These are phyloP conservation scores for Sanghuangporus sanghuang DNA, from an alignment of 1,284 basidiomycete genomes.

Conservation along the genomic window DNA sequence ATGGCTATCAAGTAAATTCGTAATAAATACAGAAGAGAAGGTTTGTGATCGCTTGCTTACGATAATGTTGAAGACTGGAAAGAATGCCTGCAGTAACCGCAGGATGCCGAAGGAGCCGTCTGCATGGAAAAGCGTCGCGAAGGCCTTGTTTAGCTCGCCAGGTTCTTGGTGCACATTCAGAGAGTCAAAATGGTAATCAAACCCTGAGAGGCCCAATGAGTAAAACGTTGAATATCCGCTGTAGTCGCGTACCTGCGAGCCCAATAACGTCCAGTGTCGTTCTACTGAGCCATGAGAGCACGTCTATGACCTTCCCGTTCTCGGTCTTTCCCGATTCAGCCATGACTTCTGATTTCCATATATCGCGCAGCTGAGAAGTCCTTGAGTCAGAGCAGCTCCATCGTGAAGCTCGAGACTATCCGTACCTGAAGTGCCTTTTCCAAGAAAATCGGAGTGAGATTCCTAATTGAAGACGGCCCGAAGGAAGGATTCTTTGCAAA, in stretches of 20 bases:
- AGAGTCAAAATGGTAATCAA: slow-evolving; percentile 59
- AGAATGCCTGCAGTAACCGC: slow-evolving; percentile 13
- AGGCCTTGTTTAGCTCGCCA: slow-evolving; percentile 29
- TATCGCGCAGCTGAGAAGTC: slow-evolving; percentile 38
- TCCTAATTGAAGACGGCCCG: slow-evolving; percentile 17
- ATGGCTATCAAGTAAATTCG: background rate
- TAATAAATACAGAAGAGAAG: background rate
- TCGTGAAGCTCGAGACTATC: background rate
- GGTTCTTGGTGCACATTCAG: slow-evolving; percentile 21
- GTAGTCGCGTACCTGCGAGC: slow-evolving; percentile 30
- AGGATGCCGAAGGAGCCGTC: slow-evolving; percentile 7
- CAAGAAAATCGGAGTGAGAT: slow-evolving; percentile 20
- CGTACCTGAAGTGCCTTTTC: slow-evolving; percentile 18
- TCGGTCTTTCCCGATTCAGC: slow-evolving; percentile 19
- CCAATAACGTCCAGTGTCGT: slow-evolving; percentile 47
- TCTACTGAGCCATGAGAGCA: slow-evolving; percentile 35
- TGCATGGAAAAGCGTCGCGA: slow-evolving; percentile 26
- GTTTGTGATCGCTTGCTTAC: slow-evolving; percentile 19
- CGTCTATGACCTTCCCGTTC: slow-evolving; percentile 25
- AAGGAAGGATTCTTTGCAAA: slow-evolving; percentile 20
- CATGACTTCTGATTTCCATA: slow-evolving; percentile 33
- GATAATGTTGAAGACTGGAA: slow-evolving; percentile 23
- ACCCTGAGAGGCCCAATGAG: slow-evolving; percentile 34
- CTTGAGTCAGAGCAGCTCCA: background rate
- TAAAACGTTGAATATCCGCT: background rate